Conservation (phyloP, 2,329 filamentous ascomycete genomes). For the Ophiocordyceps polyrhachis-furcata region DNA sequence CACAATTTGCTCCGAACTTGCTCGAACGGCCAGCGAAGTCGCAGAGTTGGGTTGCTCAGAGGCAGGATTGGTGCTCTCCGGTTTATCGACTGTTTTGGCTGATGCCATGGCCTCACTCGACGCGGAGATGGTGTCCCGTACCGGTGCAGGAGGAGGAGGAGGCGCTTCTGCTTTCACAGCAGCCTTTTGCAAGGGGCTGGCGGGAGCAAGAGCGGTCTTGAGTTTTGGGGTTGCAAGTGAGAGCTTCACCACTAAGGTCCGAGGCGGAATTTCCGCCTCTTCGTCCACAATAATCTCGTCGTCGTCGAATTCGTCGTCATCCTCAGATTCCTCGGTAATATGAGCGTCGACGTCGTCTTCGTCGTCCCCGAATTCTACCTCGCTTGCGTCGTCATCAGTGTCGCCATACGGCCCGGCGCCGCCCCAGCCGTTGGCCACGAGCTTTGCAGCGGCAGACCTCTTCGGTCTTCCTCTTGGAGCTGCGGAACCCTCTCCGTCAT, state of each 20-base stretch:
- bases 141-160: slow-evolving; percentile 3
- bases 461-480: slow-evolving; percentile 29
- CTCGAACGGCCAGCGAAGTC: slow-evolving; percentile 37
- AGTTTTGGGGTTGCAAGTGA: slow-evolving; percentile 27
- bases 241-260: slow-evolving; percentile 60
- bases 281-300: slow-evolving; percentile 36
- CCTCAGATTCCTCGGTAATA: slow-evolving; percentile 39
- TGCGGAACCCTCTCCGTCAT: slow-evolving; percentile 19
- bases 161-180: not conserved
- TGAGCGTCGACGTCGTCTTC: slow-evolving; percentile 54
- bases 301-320: slow-evolving; percentile 38
- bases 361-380: slow-evolving; percentile 59
- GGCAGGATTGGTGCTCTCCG: slow-evolving; percentile 2
- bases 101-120: not conserved
- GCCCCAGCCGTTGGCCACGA: slow-evolving; percentile 30
- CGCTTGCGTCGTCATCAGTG: slow-evolving; percentile 48
- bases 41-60: slow-evolving; percentile 11
- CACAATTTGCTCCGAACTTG: slow-evolving; percentile 30
- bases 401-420: slow-evolving; percentile 15
- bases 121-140: not conserved
- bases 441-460: slow-evolving; percentile 29
- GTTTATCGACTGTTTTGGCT: not conserved
- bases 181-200: not conserved
- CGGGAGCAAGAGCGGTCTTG: slow-evolving; percentile 11
- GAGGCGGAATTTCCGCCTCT: slow-evolving; percentile 26